These are phyloP conservation scores for Hypoxylon sp. DNA, from an alignment of 2,329 filamentous ascomycete species.

Conservation along the genomic window DNA sequence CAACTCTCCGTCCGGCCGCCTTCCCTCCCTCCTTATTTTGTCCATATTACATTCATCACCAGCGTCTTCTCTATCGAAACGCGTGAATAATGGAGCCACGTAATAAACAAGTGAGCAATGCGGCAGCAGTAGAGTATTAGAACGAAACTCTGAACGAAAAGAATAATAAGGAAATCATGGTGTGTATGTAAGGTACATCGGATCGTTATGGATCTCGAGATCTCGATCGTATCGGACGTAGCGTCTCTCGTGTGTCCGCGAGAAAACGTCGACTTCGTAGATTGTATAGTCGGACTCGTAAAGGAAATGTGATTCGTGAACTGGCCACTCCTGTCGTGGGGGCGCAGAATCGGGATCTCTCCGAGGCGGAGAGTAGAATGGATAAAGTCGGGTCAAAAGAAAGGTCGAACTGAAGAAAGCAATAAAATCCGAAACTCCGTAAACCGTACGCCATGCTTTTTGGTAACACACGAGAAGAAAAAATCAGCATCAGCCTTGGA, in stretches of 20 bases:
- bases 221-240: conserved; percentile 34
- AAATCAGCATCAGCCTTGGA: conserved; percentile 34
- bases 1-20: conserved; percentile 16
- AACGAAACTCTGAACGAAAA: too few species aligned
- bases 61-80: conserved; percentile 4
- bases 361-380: background rate
- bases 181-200: conserved; percentile 28
- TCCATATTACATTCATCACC: conserved; percentile 21
- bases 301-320: conserved; percentile 26
- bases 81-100: conserved; percentile 8
- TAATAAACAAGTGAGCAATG: conserved; percentile 14
- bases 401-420: conserved; percentile 12
- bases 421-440: conserved; percentile 21
- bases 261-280: conserved; percentile 33
- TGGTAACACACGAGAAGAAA: conserved; percentile 34
- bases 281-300: conserved; percentile 23
- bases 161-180: conserved; percentile 42
- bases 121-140: too few species aligned
- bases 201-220: conserved; percentile 32
- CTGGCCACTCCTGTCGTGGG: conserved; percentile 8
- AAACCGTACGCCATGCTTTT: conserved; percentile 42
- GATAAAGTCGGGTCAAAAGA: conserved; percentile 8
- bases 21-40: conserved; percentile 2
- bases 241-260: conserved; percentile 24
- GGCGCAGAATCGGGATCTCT: conserved; percentile 27